Percentiles rank a stretch among this genome's conserved stretches.
phyloP scores from a whole-genome alignment of 169 alveolate species.

The Theileria parva region DNA sequence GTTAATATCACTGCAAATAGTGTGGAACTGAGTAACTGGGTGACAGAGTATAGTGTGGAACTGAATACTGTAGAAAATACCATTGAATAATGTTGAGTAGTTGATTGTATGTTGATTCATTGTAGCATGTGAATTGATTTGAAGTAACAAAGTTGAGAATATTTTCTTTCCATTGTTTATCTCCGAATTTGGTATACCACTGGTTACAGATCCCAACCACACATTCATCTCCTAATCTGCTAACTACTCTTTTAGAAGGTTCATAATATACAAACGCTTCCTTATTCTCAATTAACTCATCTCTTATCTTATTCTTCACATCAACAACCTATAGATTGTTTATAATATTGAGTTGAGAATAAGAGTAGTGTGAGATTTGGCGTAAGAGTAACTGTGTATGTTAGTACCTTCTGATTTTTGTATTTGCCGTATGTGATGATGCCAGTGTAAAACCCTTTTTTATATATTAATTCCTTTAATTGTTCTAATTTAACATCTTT shows the following conservation, averaged over 20 bases:
- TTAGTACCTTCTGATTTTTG: constrained; percentile 84
- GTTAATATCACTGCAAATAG: too few species aligned
- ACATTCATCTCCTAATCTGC: constrained; percentile 95
- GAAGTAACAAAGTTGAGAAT: constrained; percentile 87
- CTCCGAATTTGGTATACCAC: constrained; percentile 98
- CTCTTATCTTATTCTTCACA: constrained; percentile 80
- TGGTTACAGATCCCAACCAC: constrained; percentile 94
- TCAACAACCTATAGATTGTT: constrained; percentile 59
- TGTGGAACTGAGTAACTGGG: too few species aligned
- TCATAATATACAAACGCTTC: constrained; percentile 90
- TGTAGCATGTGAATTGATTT: constrained; percentile 67
- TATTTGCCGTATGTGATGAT: constrained; percentile 89
- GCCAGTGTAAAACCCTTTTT: constrained; percentile 97
- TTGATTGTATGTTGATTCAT: constrained; percentile 82
- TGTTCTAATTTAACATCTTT: constrained; percentile 91
- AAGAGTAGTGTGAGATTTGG: too few species aligned
- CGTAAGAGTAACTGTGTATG: too few species aligned
- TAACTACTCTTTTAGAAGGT: constrained; percentile 94
- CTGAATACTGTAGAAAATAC: constrained; percentile 73
- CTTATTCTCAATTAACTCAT: constrained; percentile 73
- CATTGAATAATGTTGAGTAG: constrained; percentile 89
- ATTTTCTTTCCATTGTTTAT: constrained; percentile 91
- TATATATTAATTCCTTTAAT: constrained; percentile 94
- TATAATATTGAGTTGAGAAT: too few species aligned
- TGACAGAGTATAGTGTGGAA: too few species aligned